phyloP scores from a whole-genome alignment of 805 yeast genomes.

The Metschnikowia similis region DNA sequence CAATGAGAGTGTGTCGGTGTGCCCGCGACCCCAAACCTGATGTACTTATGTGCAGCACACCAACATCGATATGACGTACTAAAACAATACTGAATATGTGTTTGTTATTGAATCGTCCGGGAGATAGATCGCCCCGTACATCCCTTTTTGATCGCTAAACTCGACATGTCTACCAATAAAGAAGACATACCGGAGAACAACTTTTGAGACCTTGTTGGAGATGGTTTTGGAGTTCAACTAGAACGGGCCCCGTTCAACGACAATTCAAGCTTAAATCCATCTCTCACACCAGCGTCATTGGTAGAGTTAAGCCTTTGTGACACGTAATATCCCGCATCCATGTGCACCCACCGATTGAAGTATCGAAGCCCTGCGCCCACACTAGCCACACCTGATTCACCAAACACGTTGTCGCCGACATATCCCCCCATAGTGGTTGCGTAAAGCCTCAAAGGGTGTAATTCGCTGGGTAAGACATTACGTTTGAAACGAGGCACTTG shows the following conservation, averaged over 20 bases:
- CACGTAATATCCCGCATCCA: slow-evolving; percentile 38
- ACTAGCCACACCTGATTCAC: slow-evolving; percentile 23
- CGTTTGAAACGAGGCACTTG: slow-evolving; percentile 49
- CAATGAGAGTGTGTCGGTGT: too few relatives aligned
- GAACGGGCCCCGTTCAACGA: slow-evolving; percentile 19
- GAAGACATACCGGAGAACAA: background rate
- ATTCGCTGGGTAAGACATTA: slow-evolving; percentile 16
- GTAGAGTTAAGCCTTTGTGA: slow-evolving; percentile 22
- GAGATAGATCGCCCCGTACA: too few relatives aligned
- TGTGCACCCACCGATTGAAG: slow-evolving; percentile 36
- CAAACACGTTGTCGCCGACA: slow-evolving; percentile 30
- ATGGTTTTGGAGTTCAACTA: background rate
- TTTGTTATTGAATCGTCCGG: too few relatives aligned
- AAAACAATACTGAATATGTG: background rate
- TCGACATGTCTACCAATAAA: too few relatives aligned
- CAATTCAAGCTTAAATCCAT: slow-evolving; percentile 36
- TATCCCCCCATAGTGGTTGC: slow-evolving; percentile 65
- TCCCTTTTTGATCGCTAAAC: too few relatives aligned
- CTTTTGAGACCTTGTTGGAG: too few relatives aligned
- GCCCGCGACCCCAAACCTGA: slow-evolving; percentile 1
- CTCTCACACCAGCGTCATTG: slow-evolving; percentile 26
- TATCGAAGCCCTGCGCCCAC: slow-evolving; percentile 37
- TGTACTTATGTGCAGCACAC: background rate
- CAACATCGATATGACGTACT: background rate
- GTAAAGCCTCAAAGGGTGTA: slow-evolving; percentile 48